Base-by-base conservation (phyloP, 1,284 basidiomycete species). In the Pseudozyma sp. region DNA sequence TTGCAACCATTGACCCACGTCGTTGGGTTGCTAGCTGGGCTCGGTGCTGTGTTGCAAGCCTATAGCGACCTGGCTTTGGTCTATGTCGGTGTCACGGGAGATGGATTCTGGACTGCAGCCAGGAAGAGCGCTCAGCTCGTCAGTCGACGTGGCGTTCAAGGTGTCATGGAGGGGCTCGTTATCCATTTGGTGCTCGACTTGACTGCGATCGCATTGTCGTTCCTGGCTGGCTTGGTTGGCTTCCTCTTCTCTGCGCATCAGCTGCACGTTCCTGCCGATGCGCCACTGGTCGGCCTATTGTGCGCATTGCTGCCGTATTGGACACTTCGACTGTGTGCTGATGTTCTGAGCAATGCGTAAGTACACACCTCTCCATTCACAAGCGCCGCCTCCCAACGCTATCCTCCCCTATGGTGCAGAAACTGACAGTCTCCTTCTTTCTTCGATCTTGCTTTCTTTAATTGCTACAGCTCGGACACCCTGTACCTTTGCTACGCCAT, bases 201-300 rank as follows among this genome's bases (percentile, higher is more conserved):
- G 36, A 90, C 92, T 10, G 92, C 93, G 5, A 87, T 94, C 49
- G 92, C 92, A 0, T 87, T 95, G 89, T 55, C 87, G 5, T 89
- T 94, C 75, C 92, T 93, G 11, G 93, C 93, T 59, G 91, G 92
- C 1, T 87, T 95, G 39, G 87, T 89, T 12, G 93, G 93, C 0
- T 97, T 95, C 83, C 86, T 97, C 3, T 95, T 95, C 79, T 92
- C 93, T 47, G 91, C 93, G 5, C 94, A 95, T 84, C 91, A 92
- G 0, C 86, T 95, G 25, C 86, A 86, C n/a, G 91, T 91, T 13
- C 93, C 93, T 0, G 86, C 90, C 43, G 90, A 92, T 77, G 94
- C 94, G 0, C 88, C 93, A 5, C 88, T 91, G 7, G 92, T 93
- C 9, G 90, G 92, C 0, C 74, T 95, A 21, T 87, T 95, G 4